phyloP scores from a whole-genome alignment of 2,329 filamentous ascomycete genomes.

The Fusarium oligoseptatum region DNA sequence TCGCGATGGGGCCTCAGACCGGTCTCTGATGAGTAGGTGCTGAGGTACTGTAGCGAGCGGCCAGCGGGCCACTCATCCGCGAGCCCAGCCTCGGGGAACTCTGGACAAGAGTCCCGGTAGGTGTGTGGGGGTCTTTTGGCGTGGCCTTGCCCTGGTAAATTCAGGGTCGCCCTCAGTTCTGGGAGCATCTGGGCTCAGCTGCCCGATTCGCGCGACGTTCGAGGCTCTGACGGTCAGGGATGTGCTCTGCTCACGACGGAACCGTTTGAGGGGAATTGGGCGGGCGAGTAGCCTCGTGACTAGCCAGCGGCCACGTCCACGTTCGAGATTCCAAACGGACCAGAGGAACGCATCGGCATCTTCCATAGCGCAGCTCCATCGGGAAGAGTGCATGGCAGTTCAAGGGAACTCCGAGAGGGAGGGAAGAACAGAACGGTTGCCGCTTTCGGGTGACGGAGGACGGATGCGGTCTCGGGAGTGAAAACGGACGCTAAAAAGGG shows the following conservation, averaged over 20 bases:
- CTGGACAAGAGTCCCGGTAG: constrained; percentile 29
- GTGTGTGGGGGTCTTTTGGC: constrained; percentile 20
- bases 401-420: constrained; percentile 19
- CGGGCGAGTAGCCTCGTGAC: constrained; percentile 30
- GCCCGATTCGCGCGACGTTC: constrained; percentile 30
- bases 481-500: constrained; percentile 33
- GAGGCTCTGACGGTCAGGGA: constrained; percentile 14
- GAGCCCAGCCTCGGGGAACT: constrained; percentile 31
- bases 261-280: constrained; percentile 27
- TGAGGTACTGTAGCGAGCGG: constrained; percentile 13
- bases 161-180: constrained; percentile 34
- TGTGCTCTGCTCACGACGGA: constrained; percentile 35
- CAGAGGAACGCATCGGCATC: constrained; percentile 15
- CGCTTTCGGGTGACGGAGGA: constrained; percentile 34
- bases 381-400: constrained; percentile 15
- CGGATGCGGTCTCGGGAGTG: constrained; percentile 32
- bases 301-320: constrained; percentile 18
- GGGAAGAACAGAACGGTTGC: constrained; percentile 32
- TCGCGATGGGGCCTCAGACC: constrained; percentile 43
- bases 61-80: constrained; percentile 45
- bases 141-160: constrained; percentile 7
- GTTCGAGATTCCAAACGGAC: constrained; percentile 44
- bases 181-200: constrained; percentile 21
- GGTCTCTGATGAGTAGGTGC: constrained; percentile 36
- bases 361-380: constrained; percentile 20